Evolutionary conservation across 1,284 basidiomycete species (phyloP).

Genomic region (Microbotryum lychnidis-dioicae): DNA sequence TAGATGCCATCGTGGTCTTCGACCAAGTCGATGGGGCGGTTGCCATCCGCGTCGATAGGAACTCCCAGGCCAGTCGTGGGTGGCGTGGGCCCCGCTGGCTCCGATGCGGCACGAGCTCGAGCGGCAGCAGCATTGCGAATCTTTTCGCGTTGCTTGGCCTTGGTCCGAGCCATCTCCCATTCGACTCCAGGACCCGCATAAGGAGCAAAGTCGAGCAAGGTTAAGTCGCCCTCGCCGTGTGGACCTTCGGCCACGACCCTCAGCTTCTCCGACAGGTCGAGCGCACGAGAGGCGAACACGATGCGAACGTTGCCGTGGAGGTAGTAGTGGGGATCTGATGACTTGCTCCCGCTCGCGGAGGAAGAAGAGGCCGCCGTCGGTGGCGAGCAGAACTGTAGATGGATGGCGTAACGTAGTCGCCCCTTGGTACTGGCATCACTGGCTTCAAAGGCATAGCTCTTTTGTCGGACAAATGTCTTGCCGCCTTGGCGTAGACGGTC

Average conservation of each 20-base stretch:
- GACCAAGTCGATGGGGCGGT: too few species aligned
- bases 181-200: slow-evolving; percentile 34
- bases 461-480: slow-evolving; percentile 37
- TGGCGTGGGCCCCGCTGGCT: too few species aligned
- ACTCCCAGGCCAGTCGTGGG: too few species aligned
- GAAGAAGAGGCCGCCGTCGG: slow-evolving; percentile 10
- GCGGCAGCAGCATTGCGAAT: slow-evolving; percentile 4
- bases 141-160: slow-evolving; percentile 34
- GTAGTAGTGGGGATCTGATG: slow-evolving; percentile 20
- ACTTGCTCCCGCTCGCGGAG: slow-evolving; percentile 30
- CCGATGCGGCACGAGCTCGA: too few species aligned
- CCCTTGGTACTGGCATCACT: slow-evolving; percentile 27
- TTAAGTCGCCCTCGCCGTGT: background rate
- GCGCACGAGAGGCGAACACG: slow-evolving; percentile 32
- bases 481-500: slow-evolving; percentile 27
- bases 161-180: slow-evolving; percentile 33
- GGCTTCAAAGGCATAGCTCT: slow-evolving; percentile 33
- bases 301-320: slow-evolving; percentile 30
- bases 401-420: slow-evolving; percentile 42
- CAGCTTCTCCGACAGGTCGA: slow-evolving; percentile 30
- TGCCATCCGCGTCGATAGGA: too few species aligned
- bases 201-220: background rate
- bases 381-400: slow-evolving; percentile 42
- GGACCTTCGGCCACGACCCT: slow-evolving; percentile 31
- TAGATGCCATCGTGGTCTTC: too few species aligned